Evolutionary conservation across 228 moss, liverwort and hornwort genomes (phyloP).

Genomic region (Sphagnum fallax): DNA sequence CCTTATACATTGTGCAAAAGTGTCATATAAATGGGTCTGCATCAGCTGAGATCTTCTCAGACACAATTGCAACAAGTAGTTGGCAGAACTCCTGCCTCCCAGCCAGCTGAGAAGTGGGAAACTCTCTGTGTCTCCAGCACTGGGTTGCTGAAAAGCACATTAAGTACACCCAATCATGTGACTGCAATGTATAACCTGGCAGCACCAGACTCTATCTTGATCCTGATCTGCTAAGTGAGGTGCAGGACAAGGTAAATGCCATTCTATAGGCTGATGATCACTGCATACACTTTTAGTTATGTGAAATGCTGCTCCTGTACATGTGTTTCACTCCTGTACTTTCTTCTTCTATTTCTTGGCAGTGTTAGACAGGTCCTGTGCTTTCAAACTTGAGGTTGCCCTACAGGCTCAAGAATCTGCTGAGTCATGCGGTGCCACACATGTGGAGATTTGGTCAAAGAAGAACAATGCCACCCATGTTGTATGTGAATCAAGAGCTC

Average conservation of each 20-base stretch:
- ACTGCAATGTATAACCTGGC: constrained; percentile 27
- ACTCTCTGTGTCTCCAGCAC: constrained; percentile 22
- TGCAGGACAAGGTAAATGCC: constrained; percentile 32
- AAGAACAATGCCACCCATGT: constrained; percentile 55
- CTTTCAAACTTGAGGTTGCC: neutral
- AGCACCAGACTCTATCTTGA: constrained; percentile 48
- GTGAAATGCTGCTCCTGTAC: no score
- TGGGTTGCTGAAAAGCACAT: constrained; percentile 37
- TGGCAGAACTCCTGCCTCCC: constrained; percentile 45
- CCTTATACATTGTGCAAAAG: constrained; percentile 40
- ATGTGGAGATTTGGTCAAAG: constrained; percentile 56
- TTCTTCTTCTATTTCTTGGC: no score
- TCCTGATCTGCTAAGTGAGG: constrained; percentile 40
- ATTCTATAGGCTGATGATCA: no score
- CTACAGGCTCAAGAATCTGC: constrained; percentile 43
- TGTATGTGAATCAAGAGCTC: constrained; percentile 48
- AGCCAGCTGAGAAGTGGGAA: constrained; percentile 28
- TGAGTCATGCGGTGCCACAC: constrained; percentile 48
- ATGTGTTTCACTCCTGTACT: no score
- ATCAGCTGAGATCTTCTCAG: constrained; percentile 33
- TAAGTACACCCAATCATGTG: no score
- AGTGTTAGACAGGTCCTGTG: no score
- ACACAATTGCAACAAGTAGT: constrained; percentile 46
- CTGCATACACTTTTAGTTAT: no score
- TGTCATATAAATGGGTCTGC: constrained; percentile 14